phyloP scores from a whole-genome alignment of 805 yeast genomes.

The Cyberlindnera euphorbiae region DNA sequence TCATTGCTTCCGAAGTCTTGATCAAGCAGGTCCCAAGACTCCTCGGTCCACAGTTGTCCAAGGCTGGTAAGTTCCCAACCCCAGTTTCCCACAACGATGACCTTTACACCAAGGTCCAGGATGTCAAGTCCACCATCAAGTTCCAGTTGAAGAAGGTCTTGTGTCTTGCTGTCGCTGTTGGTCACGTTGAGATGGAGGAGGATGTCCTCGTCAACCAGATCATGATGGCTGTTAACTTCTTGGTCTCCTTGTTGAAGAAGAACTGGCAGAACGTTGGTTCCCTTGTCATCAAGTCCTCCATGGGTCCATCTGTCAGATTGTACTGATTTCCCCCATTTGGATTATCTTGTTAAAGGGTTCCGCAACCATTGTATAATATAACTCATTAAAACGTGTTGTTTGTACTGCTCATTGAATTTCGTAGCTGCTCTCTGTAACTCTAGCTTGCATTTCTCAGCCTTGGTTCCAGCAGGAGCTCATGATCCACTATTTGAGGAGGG shows the following conservation, averaged over 20 bases:
- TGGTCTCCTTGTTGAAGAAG: constrained; percentile 98
- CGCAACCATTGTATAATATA: no score
- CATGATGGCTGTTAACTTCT: constrained; percentile 98
- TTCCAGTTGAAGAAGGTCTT: constrained; percentile 99
- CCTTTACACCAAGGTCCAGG: constrained; percentile 90
- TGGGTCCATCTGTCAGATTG: constrained; percentile 99
- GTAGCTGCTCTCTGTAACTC: no score
- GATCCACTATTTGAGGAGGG: no score
- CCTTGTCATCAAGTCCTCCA: constrained; percentile 96
- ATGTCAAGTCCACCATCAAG: constrained; percentile 99
- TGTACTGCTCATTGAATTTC: no score
- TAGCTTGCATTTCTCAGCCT: no score
- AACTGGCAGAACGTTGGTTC: constrained; percentile 99
- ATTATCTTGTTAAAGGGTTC: no score
- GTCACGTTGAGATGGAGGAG: constrained; percentile 99
- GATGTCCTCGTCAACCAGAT: constrained; percentile 94
- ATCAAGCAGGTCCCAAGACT: constrained; percentile 99
- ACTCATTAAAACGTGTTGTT: no score
- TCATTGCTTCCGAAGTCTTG: constrained; percentile 98
- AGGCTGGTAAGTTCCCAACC: constrained; percentile 99
- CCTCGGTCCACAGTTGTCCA: constrained; percentile 99
- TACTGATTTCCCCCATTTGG: constrained; percentile 62
- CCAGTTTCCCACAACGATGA: constrained; percentile 99
- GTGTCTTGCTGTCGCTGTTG: constrained; percentile 99
- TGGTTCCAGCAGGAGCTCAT: no score